Base-by-base conservation (phyloP, 176 grass and related monocot species). In the Cenchrus purpureus region DNA sequence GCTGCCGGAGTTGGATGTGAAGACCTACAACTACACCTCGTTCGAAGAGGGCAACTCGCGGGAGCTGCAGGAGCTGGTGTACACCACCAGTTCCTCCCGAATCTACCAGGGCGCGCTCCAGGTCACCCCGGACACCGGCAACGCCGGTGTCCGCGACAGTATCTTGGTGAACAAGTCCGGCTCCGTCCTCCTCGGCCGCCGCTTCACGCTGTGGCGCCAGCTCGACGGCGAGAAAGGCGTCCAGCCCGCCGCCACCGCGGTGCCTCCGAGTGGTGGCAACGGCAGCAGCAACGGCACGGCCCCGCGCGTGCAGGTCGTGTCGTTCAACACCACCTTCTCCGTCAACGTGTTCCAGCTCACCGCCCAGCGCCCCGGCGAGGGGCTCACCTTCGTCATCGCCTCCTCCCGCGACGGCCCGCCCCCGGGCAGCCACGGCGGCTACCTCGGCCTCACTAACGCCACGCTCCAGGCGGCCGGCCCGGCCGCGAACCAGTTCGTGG, bases 311-410 rank as follows among this genome's bases (percentile, higher is more conserved):
- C 79, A 68, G 15, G 87, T 94, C 43, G 84, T 61, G 45, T 91
- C 92, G 25, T 91, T 94, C 86, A 91, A 89, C 77, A 82, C n/a
- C 59, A 84, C 77, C 48, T 94, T 94, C 84, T 84, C 71, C 77
- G 68, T 91, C 13, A 94, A 91, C 84, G 82, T 94, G 6, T 82
- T 32, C 83, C 78, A 85, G 65, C 50, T 34, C 50, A 20, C 72
- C 48, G 25, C 29, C 2, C 13, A 10, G 29, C 10, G 7, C 0
- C 79, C 79, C 34, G 79, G 79, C 51, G 79, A 81, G 79, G 79
- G 79, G 0, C 79, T 81, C 34, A 8, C 79, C 51, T 81, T 81
- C 79, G 34, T 60, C 52, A 29, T 82, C 72, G 87, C 81, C 17
- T 87, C 91, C 0, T 77, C 80, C 1, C 20, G 13, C 31, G 71